Evolutionary conservation across 495 filamentous ascomycete genomes (phyloP), one percentile per base, ranked within the genome.

Genomic region (Penicillium coffeae): DNA sequence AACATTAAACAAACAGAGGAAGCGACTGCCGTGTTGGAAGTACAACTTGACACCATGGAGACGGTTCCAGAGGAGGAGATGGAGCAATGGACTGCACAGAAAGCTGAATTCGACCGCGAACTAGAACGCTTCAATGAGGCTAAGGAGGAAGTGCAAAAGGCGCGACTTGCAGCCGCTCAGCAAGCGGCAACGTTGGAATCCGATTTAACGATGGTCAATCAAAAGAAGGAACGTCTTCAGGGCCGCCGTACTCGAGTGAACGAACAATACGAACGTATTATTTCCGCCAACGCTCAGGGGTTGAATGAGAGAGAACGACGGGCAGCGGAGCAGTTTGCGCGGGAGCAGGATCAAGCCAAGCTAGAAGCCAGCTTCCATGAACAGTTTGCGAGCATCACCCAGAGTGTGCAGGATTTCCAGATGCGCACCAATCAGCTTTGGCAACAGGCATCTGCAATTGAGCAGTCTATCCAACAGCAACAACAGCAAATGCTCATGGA

Each of bases 1-100:
- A 88, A 86, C 48, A 88, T 88, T 65, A 80, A 81, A 54, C 88
- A 94, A 67, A 90, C 90, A 5, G 88, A 94, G 51, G 86, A 93
- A 48, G 80, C 86, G 7, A 78, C 83, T 14, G 71, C 65, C 10
- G 75, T 68, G 20, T 66, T 94, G 2, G 78, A 82, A 20, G 62
- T 57, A 15, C 79, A 92, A 59, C 72, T 91, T 4, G 85, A 85
- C 59, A 77, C 70, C 32, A 62, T 90, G 25, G 85, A 82, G 25
- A 75, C 73, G 20, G 73, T 90, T 21, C 88, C 89, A 0, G 80
- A 87, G 42, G 79, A 85, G 12, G 78, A 90, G 47, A 53, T 78
- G 42, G 69, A 79, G 37, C 68, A 80, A 47, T 85, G 84, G 69
- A 74, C 76, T 41, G 60, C 70, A 13, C 83, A 79, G 54, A 85